These are phyloP conservation scores for Grigorovia transvaalensis DNA, from an alignment of 805 yeast species.

Conservation along the genomic window DNA sequence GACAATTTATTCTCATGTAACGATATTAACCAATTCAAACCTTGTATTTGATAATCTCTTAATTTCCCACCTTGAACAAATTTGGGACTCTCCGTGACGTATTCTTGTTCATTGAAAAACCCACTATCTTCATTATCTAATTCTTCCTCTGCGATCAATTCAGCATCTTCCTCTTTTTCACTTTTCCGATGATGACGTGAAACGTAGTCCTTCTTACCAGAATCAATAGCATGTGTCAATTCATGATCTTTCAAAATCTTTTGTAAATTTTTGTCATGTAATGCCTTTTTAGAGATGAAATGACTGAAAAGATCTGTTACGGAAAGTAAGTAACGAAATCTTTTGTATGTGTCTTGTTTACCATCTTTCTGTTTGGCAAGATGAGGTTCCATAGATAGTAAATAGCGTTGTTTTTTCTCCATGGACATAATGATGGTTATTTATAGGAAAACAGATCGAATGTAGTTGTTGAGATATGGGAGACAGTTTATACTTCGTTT, in stretches of 20 bases:
- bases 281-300: constrained; percentile 71
- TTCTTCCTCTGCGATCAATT: constrained; percentile 73
- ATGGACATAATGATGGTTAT: constrained; percentile 14
- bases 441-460: no score
- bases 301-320: constrained; percentile 81
- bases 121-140: constrained; percentile 34
- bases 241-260: constrained; percentile 50
- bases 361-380: constrained; percentile 40
- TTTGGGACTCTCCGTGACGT: constrained; percentile 78
- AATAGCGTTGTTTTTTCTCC: constrained; percentile 38
- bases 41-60: constrained; percentile 90
- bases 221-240: constrained; percentile 24
- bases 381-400: constrained; percentile 46
- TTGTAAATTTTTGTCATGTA: constrained; percentile 65
- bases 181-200: constrained; percentile 64
- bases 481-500: no score
- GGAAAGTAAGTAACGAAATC: constrained; percentile 73
- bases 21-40: constrained; percentile 88
- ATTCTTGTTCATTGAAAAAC: constrained; percentile 35
- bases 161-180: constrained; percentile 94
- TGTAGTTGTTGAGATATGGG: no score
- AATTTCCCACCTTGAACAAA: constrained; percentile 61
- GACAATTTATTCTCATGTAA: constrained; percentile 79
- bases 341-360: constrained; percentile 58
- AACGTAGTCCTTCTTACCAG: constrained; percentile 16